Conservation (phyloP, 1,139 yeast species). For the Pichia sp. region DNA sequence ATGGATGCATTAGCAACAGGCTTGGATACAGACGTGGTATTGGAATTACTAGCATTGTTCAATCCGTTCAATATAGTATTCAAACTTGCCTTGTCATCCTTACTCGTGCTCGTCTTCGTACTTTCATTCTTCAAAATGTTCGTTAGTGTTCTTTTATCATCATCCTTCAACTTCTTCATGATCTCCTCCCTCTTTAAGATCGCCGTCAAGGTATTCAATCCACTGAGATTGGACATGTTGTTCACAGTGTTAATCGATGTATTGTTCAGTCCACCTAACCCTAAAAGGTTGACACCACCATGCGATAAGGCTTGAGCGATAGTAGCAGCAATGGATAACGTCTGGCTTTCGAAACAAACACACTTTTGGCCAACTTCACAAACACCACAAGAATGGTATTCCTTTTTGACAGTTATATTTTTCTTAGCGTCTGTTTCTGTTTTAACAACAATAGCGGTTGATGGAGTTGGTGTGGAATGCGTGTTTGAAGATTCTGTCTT, state of each 20-base stretch:
- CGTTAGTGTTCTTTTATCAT: slow-evolving; percentile 9
- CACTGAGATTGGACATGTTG: slow-evolving; percentile 1
- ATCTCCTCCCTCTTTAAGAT: slow-evolving; percentile 15
- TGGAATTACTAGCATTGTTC: background rate
- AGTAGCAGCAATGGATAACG: slow-evolving; percentile 13
- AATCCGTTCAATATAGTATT: background rate
- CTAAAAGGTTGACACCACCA: slow-evolving; percentile 13
- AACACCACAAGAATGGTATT: slow-evolving; percentile 15
- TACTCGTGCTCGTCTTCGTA: background rate
- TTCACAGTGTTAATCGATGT: slow-evolving; percentile 5
- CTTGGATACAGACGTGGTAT: too few species aligned
- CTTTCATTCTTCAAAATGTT: slow-evolving; percentile 5
- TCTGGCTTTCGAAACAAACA: slow-evolving; percentile 9
- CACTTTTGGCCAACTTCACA: slow-evolving; percentile 15
- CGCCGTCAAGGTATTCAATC: slow-evolving; percentile 7
- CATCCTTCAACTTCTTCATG: slow-evolving; percentile 14
- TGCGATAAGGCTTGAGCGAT: slow-evolving; percentile 15
- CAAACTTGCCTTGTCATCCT: background rate
- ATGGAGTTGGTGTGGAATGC: background rate
- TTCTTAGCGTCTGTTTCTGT: background rate
- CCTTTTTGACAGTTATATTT: background rate
- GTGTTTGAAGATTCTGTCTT: too few species aligned
- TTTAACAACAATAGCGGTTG: background rate
- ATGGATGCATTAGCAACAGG: background rate
- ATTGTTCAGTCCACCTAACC: slow-evolving; percentile 8